Evolutionary conservation across 192 early-diverging fungal species (phyloP).

Genomic region (Geranomyces michiganensis): DNA sequence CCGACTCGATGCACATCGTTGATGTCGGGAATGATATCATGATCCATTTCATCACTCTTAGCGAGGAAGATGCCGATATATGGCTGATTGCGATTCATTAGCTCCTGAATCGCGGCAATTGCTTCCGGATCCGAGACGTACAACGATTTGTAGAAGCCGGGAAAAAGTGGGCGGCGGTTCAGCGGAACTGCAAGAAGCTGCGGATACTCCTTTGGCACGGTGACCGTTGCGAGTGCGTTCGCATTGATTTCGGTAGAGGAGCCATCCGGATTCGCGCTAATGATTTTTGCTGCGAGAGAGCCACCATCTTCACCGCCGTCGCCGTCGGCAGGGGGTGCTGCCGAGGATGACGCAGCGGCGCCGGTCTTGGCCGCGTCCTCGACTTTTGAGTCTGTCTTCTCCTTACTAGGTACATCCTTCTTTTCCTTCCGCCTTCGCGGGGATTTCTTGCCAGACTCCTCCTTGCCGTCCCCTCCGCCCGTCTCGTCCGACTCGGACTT

Average conservation of each 20-base stretch:
- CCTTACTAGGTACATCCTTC: background rate
- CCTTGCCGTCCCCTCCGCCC: background rate
- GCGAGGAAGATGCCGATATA: slow-evolving; percentile 95
- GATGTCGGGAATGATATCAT: slow-evolving; percentile 75
- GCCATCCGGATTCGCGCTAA: slow-evolving; percentile 20
- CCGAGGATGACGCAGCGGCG: background rate
- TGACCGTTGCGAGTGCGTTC: slow-evolving; percentile 33
- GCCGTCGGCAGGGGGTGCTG: slow-evolving; percentile 7
- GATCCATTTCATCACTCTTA: slow-evolving; percentile 86
- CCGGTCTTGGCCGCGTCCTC: background rate
- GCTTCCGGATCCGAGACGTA: slow-evolving; percentile 94
- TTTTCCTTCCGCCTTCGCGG: background rate
- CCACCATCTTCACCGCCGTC: slow-evolving; percentile 15
- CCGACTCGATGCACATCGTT: slow-evolving; percentile 87
- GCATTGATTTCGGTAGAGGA: slow-evolving; percentile 18
- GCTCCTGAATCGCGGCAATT: slow-evolving; percentile 86
- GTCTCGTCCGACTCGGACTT: background rate
- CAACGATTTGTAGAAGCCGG: slow-evolving; percentile 97
- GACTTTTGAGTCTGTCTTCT: background rate
- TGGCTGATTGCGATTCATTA: slow-evolving; percentile 91
- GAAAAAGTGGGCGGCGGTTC: slow-evolving; percentile 89
- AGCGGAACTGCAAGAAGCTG: slow-evolving; percentile 94
- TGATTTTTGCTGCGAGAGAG: slow-evolving; percentile 20
- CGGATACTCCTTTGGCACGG: slow-evolving; percentile 88
- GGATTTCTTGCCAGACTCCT: background rate